phyloP scores from a whole-genome alignment of 2,329 filamentous ascomycete species.

The Karstenula rhodostoma region DNA sequence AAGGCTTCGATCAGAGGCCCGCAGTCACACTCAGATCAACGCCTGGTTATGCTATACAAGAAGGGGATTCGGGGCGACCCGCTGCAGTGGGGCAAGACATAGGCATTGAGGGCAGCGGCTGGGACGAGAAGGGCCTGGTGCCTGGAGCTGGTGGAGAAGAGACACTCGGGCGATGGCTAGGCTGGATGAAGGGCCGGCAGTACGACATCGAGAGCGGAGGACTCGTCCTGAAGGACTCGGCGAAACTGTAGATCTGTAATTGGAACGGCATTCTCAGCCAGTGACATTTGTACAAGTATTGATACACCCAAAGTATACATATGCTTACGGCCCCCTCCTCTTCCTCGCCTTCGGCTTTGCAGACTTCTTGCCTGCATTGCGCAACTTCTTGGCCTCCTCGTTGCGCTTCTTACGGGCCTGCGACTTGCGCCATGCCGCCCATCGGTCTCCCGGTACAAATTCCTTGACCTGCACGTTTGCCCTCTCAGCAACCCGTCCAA shows the following conservation, averaged over 20 bases:
- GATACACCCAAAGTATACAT: slow-evolving; percentile 25
- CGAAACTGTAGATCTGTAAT: slow-evolving; percentile 31
- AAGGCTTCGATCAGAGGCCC: slow-evolving; percentile 73
- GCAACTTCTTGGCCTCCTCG: slow-evolving; percentile 64
- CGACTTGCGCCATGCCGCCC: slow-evolving; percentile 71
- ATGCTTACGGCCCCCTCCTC: slow-evolving; percentile 32
- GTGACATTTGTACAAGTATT: slow-evolving; percentile 34
- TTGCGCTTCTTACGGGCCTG: slow-evolving; percentile 60
- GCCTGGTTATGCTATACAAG: slow-evolving; percentile 70
- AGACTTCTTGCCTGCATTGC: slow-evolving; percentile 52
- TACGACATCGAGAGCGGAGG: slow-evolving; percentile 64
- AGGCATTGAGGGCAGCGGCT: slow-evolving; percentile 73
- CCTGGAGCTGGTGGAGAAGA: slow-evolving; percentile 78
- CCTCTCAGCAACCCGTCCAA: slow-evolving; percentile 69
- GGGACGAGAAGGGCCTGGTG: slow-evolving; percentile 65
- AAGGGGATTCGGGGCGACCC: slow-evolving; percentile 51
- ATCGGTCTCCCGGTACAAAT: slow-evolving; percentile 67
- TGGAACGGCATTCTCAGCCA: slow-evolving; percentile 1
- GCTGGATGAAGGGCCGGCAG: slow-evolving; percentile 76
- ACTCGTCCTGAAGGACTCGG: slow-evolving; percentile 55
- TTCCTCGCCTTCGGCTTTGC: slow-evolving; percentile 39
- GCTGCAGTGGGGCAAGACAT: slow-evolving; percentile 67
- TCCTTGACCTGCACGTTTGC: slow-evolving; percentile 64
- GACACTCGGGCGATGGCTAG: slow-evolving; percentile 74
- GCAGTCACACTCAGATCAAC: slow-evolving; percentile 73